These are phyloP conservation scores for Fusarium bulbicola DNA, from an alignment of 2,329 filamentous ascomycete species.

Conservation along the genomic window DNA sequence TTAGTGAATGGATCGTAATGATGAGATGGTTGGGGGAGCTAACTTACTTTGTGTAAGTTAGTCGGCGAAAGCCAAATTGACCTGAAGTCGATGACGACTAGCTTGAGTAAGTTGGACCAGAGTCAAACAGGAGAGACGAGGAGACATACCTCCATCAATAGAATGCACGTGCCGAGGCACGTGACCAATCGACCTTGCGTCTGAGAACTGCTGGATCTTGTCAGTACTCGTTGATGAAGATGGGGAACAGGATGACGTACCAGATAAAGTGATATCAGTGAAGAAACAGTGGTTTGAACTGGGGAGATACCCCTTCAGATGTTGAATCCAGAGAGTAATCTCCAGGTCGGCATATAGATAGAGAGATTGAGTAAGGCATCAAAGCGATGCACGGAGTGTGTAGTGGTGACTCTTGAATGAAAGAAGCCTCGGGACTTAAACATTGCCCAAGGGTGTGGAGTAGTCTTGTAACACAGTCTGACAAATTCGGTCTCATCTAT, in stretches of 20 bases:
- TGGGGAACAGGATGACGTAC: neutral
- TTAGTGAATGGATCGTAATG: neutral
- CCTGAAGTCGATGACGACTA: too few species aligned
- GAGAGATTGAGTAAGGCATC: neutral
- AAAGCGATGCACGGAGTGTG: too few species aligned
- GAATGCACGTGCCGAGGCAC: neutral
- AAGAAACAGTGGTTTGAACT: neutral
- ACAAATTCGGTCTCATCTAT: neutral
- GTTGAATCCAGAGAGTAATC: neutral
- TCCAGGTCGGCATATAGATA: neutral
- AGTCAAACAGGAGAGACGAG: too few species aligned
- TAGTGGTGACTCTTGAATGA: neutral
- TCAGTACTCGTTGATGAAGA: neutral
- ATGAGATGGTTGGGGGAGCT: neutral
- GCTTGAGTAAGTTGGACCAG: neutral
- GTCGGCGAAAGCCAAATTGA: neutral
- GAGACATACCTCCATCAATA: neutral
- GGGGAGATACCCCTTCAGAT: neutral
- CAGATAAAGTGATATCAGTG: neutral
- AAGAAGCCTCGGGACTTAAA: neutral
- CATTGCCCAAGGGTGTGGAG: neutral
- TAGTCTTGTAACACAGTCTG: neutral
- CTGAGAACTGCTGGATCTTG: fast-evolving
- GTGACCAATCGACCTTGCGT: neutral
- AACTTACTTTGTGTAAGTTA: neutral